A percentile compares a stretch with the other conserved stretches of the same genome.
Evolutionary conservation across 306 rosid genomes (phyloP).

Genomic region (Citrullus mucosospermus): DNA sequence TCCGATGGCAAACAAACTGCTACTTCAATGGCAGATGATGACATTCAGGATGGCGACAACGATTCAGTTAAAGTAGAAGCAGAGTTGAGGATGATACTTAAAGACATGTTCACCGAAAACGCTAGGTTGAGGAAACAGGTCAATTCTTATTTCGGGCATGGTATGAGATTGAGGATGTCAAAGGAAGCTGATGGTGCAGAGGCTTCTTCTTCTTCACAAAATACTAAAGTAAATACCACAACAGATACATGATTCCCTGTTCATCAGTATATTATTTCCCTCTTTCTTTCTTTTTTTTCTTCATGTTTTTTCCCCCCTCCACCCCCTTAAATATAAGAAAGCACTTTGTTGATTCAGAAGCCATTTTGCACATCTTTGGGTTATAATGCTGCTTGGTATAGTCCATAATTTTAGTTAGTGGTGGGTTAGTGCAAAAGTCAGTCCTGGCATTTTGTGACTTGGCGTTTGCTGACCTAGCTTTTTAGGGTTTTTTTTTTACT

Average conservation of each 20-base stretch:
- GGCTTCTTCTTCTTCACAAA: constrained; percentile 23
- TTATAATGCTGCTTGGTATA: constrained; percentile 2
- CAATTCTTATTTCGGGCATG: constrained; percentile 27
- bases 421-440: not conserved
- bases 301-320: not conserved
- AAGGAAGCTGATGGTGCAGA: constrained; percentile 23
- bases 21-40: constrained; percentile 25
- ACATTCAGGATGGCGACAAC: constrained; percentile 9
- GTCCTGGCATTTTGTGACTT: not conserved
- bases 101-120: constrained; percentile 52
- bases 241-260: constrained; percentile 24
- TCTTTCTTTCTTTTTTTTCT: not conserved
- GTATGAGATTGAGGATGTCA: constrained; percentile 33
- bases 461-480: not conserved
- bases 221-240: constrained; percentile 22
- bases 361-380: constrained; percentile 10
- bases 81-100: constrained; percentile 52
- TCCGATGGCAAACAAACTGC: constrained; percentile 26
- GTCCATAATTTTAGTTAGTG: not conserved
- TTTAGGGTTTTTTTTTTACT: not conserved
- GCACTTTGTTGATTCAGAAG: constrained; percentile 4
- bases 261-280: not conserved
- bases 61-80: constrained; percentile 25
- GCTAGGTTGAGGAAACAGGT: constrained; percentile 81
- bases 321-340: not conserved